Conservation (phyloP, 1,284 basidiomycete genomes). For the Vanrija sp. region DNA sequence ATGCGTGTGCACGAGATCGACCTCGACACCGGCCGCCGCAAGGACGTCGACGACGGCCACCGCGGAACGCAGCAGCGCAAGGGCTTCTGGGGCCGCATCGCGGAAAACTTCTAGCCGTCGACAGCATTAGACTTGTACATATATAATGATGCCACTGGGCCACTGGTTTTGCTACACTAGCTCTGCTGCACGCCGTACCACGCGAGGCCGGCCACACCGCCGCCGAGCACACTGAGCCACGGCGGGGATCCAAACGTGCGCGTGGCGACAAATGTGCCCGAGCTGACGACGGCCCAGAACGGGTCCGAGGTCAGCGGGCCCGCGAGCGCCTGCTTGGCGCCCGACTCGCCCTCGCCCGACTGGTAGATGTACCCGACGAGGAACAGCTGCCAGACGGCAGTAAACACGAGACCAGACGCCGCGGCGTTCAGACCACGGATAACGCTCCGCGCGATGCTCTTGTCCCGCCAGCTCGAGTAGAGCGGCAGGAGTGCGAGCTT, state of each 20-base stretch:
- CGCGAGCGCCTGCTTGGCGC: constrained; percentile 19
- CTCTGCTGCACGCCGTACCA: constrained; percentile 47
- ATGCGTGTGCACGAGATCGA: constrained; percentile 18
- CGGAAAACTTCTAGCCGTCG: too few relatives aligned
- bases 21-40: constrained; percentile 15
- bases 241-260: constrained; percentile 48
- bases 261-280: constrained; percentile 37
- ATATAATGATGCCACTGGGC: too few relatives aligned
- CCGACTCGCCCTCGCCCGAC: constrained; percentile 34
- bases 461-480: constrained; percentile 52
- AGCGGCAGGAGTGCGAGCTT: constrained; percentile 56
- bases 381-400: constrained; percentile 57
- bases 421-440: constrained; percentile 58
- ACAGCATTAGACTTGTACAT: too few relatives aligned
- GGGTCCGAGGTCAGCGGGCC: constrained; percentile 49
- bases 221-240: constrained; percentile 44
- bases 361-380: constrained; percentile 41
- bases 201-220: constrained; percentile 47
- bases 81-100: too few relatives aligned
- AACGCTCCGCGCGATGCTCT: constrained; percentile 48
- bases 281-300: constrained; percentile 52
- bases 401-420: constrained; percentile 58
- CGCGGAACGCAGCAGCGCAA: too few relatives aligned
- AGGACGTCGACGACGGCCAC: constrained; percentile 10
- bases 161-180: background rate